Evolutionary conservation across 228 moss, liverwort and hornwort genomes (phyloP).

Genomic region (Sphagnum magellanicum): DNA sequence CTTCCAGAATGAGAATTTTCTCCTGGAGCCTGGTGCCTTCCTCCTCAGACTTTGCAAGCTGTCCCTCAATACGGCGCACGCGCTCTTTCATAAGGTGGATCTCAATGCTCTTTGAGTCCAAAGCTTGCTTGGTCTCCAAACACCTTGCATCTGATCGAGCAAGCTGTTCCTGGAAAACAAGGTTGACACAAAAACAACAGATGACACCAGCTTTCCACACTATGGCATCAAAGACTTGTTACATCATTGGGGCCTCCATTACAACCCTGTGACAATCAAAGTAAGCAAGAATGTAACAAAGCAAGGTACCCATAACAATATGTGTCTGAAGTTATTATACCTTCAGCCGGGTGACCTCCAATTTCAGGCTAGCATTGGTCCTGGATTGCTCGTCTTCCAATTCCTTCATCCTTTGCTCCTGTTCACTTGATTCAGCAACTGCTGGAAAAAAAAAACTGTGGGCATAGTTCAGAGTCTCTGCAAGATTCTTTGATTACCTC

Average conservation of each 20-base stretch:
- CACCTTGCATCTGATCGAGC: conserved; percentile 28
- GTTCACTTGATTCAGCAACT: neutral
- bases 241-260: too few species aligned
- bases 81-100: conserved; percentile 26
- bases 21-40: conserved; percentile 13
- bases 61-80: conserved; percentile 24
- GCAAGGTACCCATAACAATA: too few species aligned
- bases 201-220: too few species aligned
- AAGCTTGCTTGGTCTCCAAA: conserved; percentile 17
- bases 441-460: neutral
- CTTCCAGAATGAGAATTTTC: conserved; percentile 29
- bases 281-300: too few species aligned
- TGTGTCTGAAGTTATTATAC: neutral
- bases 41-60: conserved; percentile 32
- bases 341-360: conserved; percentile 5
- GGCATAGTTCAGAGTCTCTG: neutral
- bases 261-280: too few species aligned
- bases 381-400: neutral
- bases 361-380: neutral
- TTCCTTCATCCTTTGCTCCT: neutral
- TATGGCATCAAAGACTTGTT: too few species aligned
- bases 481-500: too few species aligned
- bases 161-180: conserved; percentile 24
- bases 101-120: conserved; percentile 28
- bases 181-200: too few species aligned